Conservation (phyloP, 2,329 filamentous ascomycete genomes). For the Pseudocercospora crystallina region DNA sequence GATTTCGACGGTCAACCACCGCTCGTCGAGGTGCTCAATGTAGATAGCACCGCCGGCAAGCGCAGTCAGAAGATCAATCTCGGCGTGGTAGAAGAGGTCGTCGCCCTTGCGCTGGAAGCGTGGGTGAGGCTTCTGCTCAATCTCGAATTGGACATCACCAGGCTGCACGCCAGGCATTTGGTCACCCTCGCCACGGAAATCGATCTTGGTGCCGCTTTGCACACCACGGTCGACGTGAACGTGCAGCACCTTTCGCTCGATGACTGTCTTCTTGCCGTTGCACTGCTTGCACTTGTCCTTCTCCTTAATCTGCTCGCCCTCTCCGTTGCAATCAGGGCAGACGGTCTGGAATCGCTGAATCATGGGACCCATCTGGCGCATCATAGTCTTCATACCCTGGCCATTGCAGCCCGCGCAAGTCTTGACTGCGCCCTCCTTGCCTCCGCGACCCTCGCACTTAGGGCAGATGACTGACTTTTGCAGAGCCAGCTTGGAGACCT, state of each 20-base stretch:
- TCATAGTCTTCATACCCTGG: constrained; percentile 99
- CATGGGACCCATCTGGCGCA: constrained; percentile 99
- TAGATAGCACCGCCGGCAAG: constrained; percentile 87
- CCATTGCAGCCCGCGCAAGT: constrained; percentile 89
- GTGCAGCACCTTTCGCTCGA: constrained; percentile 96
- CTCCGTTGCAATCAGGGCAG: constrained; percentile 95
- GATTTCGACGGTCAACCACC: constrained; percentile 93
- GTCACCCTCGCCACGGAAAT: constrained; percentile 95
- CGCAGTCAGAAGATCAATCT: constrained; percentile 94
- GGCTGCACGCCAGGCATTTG: constrained; percentile 90
- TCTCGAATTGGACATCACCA: constrained; percentile 97
- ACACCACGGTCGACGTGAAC: constrained; percentile 97
- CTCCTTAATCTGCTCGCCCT: constrained; percentile 94
- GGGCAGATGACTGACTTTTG: constrained; percentile 97
- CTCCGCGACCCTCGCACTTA: constrained; percentile 89
- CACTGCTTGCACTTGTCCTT: constrained; percentile 98
- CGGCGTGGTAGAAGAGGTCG: constrained; percentile 90
- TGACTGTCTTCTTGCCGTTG: constrained; percentile 94
- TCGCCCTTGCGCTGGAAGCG: constrained; percentile 96
- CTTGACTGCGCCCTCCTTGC: constrained; percentile 97
- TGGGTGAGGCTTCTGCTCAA: constrained; percentile 96
- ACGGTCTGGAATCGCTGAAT: constrained; percentile 99
- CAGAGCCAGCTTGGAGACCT: constrained; percentile 93
- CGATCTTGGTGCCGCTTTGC: constrained; percentile 89
- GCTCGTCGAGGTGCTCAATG: constrained; percentile 94